Evolutionary conservation across 495 filamentous ascomycete genomes (phyloP).

Genomic region (Talaromyces proteolyticus): DNA sequence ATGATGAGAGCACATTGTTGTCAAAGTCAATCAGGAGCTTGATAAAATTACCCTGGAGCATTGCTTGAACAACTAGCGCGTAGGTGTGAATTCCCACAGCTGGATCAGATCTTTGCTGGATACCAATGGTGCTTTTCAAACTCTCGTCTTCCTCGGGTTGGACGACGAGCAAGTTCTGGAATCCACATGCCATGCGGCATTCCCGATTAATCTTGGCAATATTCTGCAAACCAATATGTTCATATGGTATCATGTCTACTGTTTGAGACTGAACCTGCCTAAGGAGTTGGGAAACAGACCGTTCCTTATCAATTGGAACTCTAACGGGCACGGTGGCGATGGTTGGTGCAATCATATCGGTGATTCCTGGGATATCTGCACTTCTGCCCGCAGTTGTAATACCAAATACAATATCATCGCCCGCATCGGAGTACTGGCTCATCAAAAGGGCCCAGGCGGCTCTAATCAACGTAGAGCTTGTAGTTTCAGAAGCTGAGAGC

Average conservation of each 20-base stretch:
- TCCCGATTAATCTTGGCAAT: slow-evolving; percentile 45
- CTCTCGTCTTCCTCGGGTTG: slow-evolving; percentile 20
- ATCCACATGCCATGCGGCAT: slow-evolving; percentile 43
- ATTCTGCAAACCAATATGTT: slow-evolving; percentile 42
- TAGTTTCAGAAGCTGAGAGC: slow-evolving; percentile 10
- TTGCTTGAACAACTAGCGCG: background rate
- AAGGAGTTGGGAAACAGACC: slow-evolving; percentile 23
- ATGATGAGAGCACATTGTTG: background rate
- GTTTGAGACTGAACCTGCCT: slow-evolving; percentile 25
- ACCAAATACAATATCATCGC: slow-evolving; percentile 29
- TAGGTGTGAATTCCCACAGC: background rate
- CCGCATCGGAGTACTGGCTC: slow-evolving; percentile 15
- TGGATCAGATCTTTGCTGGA: background rate
- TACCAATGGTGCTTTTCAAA: background rate
- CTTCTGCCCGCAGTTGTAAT: slow-evolving; percentile 26
- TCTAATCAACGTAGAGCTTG: slow-evolving; percentile 20
- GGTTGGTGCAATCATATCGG: slow-evolving; percentile 30
- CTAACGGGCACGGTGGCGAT: slow-evolving; percentile 47
- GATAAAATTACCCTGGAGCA: background rate
- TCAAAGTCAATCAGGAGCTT: background rate
- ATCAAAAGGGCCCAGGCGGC: slow-evolving; percentile 32
- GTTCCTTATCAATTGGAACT: slow-evolving; percentile 19
- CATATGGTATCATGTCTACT: slow-evolving; percentile 26
- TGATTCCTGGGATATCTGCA: slow-evolving; percentile 24
- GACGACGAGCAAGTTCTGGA: slow-evolving; percentile 45